A percentile compares a stretch with the other conserved stretches of the same genome.
Evolutionary conservation across 345 rosid species (phyloP).

Genomic region (Cardamine chenopodiifolia): DNA sequence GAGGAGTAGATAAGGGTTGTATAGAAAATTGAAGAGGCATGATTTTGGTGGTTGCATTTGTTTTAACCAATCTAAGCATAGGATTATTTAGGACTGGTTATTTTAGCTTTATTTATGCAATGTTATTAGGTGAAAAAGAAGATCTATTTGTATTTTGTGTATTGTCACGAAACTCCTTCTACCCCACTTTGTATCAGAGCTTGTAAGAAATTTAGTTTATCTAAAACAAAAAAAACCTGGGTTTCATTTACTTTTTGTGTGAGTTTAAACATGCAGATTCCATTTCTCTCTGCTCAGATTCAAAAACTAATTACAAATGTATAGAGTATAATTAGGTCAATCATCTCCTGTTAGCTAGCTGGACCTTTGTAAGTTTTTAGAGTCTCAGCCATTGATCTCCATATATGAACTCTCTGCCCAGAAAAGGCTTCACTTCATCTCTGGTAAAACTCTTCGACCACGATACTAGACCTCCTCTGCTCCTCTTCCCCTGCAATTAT

Average conservation of each 20-base stretch:
- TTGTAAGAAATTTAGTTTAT: constrained; percentile 17
- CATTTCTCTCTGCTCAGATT: background rate
- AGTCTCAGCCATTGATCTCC: constrained; percentile 84
- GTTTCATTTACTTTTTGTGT: background rate
- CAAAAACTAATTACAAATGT: constrained; percentile 36
- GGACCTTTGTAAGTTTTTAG: constrained; percentile 23
- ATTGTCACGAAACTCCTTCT: constrained; percentile 21
- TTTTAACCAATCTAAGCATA: constrained; percentile 37
- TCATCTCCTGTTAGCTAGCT: constrained; percentile 34
- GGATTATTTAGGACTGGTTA: constrained; percentile 22
- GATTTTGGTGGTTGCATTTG: constrained; percentile 48
- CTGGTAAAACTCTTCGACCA: constrained; percentile 65
- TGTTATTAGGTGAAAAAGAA: constrained; percentile 9
- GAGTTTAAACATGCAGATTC: constrained; percentile 13
- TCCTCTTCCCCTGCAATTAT: constrained; percentile 77
- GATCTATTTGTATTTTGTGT: constrained; percentile 12
- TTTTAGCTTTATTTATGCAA: constrained; percentile 24
- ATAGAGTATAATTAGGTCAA: constrained; percentile 24
- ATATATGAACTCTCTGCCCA: constrained; percentile 61
- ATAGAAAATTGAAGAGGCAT: constrained; percentile 52
- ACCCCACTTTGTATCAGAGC: constrained; percentile 24
- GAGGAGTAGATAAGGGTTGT: constrained; percentile 46
- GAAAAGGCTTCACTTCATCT: constrained; percentile 58
- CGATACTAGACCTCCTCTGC: constrained; percentile 64
- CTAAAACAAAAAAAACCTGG: constrained; percentile 20